Percentiles rank a stretch among this genome's conserved stretches.
Conservation (phyloP, 306 rosid genomes). For the Vigna reflexopilosa region DNA sequence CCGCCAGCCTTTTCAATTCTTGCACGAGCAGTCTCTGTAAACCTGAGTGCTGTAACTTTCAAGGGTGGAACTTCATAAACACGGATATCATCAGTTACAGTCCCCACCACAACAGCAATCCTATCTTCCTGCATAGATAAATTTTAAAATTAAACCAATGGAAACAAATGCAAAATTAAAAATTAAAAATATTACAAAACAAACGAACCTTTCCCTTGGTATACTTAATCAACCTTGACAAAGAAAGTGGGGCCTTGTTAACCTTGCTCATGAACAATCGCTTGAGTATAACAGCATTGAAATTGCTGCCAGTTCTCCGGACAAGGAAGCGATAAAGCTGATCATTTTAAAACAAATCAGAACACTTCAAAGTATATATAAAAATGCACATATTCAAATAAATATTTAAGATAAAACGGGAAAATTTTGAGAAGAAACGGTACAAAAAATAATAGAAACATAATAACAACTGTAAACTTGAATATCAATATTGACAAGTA, state of each 20-base stretch:
- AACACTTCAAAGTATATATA: constrained; percentile 2
- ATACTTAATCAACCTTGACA: constrained; percentile 72
- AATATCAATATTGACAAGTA: not conserved
- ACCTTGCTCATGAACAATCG: constrained; percentile 87
- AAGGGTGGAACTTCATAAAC: constrained; percentile 75
- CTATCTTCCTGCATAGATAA: constrained; percentile 57
- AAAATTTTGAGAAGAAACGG: not conserved
- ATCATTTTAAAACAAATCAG: constrained; percentile 33
- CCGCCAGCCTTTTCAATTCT: constrained; percentile 88
- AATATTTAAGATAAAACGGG: not conserved
- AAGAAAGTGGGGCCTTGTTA: constrained; percentile 83
- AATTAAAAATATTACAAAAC: not conserved
- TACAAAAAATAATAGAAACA: not conserved
- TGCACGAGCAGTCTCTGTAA: constrained; percentile 85
- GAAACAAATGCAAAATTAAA: not conserved
- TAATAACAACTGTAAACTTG: not conserved
- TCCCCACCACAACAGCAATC: constrained; percentile 77
- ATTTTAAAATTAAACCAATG: constrained; percentile 17
- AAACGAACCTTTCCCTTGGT: constrained; percentile 72
- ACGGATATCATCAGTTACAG: constrained; percentile 73
- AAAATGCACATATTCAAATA: not conserved
- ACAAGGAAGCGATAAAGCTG: constrained; percentile 92
- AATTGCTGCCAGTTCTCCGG: constrained; percentile 82
- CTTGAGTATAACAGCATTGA: constrained; percentile 79
- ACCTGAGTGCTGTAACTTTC: constrained; percentile 80